Percentiles rank a stretch among this genome's conserved stretches.
These are phyloP conservation scores for Isoetes engelmannii DNA, from an alignment of 83 land plant genomes.

Conservation along the genomic window DNA sequence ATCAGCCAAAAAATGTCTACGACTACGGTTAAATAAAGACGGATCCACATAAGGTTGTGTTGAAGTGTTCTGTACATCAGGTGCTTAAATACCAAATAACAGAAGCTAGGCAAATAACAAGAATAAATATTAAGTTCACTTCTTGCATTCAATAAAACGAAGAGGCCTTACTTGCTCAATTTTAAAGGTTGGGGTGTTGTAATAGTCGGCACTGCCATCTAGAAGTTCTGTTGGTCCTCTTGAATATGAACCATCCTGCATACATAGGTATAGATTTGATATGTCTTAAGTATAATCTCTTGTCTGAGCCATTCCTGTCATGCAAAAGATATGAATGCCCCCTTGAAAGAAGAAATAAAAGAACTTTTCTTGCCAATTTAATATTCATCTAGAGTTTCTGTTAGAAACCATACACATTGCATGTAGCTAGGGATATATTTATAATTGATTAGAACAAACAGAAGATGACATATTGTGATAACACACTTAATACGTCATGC, in stretches of 20 bases:
- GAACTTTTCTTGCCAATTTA: too few relatives aligned
- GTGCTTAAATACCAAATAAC: background rate
- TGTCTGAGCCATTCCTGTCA: too few relatives aligned
- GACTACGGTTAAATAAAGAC: too few relatives aligned
- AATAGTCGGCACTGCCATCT: conserved; percentile 47
- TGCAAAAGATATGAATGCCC: too few relatives aligned
- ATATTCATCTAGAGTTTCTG: background rate
- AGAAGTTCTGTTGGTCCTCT: conserved; percentile 79
- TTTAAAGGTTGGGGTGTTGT: conserved; percentile 63
- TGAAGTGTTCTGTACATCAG: background rate
- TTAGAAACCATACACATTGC: too few relatives aligned
- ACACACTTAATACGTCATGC: too few relatives aligned
- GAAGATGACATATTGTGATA: too few relatives aligned
- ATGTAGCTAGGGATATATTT: too few relatives aligned
- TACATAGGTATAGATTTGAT: conserved; percentile 3
- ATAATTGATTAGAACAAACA: too few relatives aligned
- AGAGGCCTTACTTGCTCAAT: conserved; percentile 74
- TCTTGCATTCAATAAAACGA: background rate
- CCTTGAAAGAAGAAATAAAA: too few relatives aligned
- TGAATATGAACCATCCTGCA: conserved; percentile 96
- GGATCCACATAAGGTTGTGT: background rate
- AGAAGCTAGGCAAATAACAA: background rate
- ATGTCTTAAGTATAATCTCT: background rate
- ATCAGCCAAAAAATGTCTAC: conserved; percentile 1
- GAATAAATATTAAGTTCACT: background rate